Base-by-base conservation (phyloP, 306 rosid genomes). In the Prunus fruticosa region DNA sequence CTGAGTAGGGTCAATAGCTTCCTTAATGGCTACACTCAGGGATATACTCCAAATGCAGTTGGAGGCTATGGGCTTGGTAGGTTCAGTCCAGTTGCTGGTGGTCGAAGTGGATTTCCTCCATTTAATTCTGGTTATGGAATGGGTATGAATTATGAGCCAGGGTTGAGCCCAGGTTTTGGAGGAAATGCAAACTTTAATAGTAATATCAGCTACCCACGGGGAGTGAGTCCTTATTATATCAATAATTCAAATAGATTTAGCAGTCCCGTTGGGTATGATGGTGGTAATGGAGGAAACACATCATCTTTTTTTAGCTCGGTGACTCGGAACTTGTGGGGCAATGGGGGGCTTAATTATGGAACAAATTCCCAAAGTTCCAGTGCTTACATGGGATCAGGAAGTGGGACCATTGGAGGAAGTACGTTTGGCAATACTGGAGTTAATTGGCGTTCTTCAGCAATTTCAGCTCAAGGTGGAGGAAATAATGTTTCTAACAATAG, bases 21-120 rank as follows among this genome's bases (percentile, higher is more conserved):
- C 83, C 83, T 91, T 52, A 86, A 83, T 82, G 94, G 93, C 79
- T 93, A 87, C 75, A 82, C 86, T 63, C 97, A 90, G 47, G 96
- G 96, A 16, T 93, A 90, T 81, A 76, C 82, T 83, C 91, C 93
- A 71, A 86, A 75, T 81, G 30, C 86, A 14, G 82, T 85, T 61
- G 97, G 97, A 80, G 96, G 89, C 71, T 90, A 86, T 84, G 98
- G 95, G 64, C 91, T 91, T 77, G 84, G 91, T 73, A 89, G 98
- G 79, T 88, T 88, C 80, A 89, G 93, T 89, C 95, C 92, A 4
- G 87, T 86, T 72, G 76, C 90, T 57, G 64, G 89, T 80, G 90
- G 87, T 57, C 89, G 95, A 67, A 91, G 87, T 85, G 95, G 88
- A 64, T 86, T 83, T 84, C 82, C 91, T 69, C 92, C 93, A 22